A percentile compares a stretch with the other conserved stretches of the same genome.
These are phyloP conservation scores for Ascochyta rabiei DNA, from an alignment of 2,329 filamentous ascomycete genomes.

Conservation along the genomic window DNA sequence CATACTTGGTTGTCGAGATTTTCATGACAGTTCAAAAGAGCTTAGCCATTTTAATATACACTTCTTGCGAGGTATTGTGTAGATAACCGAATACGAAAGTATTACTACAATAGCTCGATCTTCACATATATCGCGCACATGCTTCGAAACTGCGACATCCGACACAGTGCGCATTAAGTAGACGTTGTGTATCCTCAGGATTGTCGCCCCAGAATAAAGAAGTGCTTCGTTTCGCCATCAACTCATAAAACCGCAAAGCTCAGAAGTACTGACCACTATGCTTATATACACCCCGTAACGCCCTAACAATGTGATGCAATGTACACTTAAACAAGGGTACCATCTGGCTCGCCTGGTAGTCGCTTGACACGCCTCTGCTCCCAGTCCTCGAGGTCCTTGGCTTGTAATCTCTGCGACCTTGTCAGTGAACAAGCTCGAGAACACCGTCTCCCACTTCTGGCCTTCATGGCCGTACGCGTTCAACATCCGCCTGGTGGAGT, in stretches of 20 bases:
- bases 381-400: conserved; percentile 94
- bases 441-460: too few species aligned
- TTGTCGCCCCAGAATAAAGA: neutral
- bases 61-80: conserved; percentile 12
- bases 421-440: conserved; percentile 16
- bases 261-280: conserved; percentile 1
- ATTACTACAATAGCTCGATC: neutral
- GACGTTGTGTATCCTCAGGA: neutral
- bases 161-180: neutral
- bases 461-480: neutral
- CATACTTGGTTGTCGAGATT: conserved; percentile 8
- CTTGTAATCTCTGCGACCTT: conserved; percentile 69
- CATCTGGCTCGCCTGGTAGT: conserved; percentile 87
- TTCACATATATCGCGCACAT: too few species aligned
- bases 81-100: conserved; percentile 13
- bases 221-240: neutral
- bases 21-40: conserved; percentile 15
- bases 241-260: neutral
- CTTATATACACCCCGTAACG: conserved; percentile 4
- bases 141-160: neutral
- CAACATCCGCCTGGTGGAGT: neutral
- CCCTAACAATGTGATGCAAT: neutral
- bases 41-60: conserved; percentile 18
- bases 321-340: conserved; percentile 61
- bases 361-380: conserved; percentile 94